Base-by-base conservation (phyloP, 495 filamentous ascomycete species). In the Mycothermus thermophilus region DNA sequence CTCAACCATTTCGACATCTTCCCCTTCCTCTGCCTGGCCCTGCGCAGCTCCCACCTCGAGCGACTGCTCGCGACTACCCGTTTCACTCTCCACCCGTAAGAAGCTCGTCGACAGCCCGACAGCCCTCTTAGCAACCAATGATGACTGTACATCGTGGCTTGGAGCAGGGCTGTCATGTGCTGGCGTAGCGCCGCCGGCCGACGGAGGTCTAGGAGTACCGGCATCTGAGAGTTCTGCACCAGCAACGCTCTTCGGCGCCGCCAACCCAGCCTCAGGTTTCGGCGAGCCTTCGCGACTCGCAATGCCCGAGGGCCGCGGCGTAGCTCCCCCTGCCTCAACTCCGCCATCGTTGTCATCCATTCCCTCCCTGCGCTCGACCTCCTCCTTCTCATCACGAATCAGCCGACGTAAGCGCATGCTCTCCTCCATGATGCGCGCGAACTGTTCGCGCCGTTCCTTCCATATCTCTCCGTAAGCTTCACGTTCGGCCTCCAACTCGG, bases 321-420 rank as follows among this genome's bases (percentile, higher is more conserved):
- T 69, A 30, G 55, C 47, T 35, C 57, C 46, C 12, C 41, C 46
- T 16, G 46, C 35, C 27, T 35, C 18, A 5, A 10, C 28, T 4
- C 28, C 29, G 15, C 29, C 38, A 0, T 30, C 38, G 0, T 70
- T 80, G 30, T 83, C 83, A 42, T 80, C 82, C 48, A 90, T 93
- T 19, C 88, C 88, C 52, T 94, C 72, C 17, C 68, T 60, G 6
- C 72, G 54, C 41, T 76, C 72, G 3, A 71, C 64, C 59, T 94
- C 90, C 54, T 96, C 90, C 57, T 95, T 95, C 64, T 95, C 86
- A 56, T 95, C 86, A 27, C 83, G 74, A 44, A 97, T 96, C 47
- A 93, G 60, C 21, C 78, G 71, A 31, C 86, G 67, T 45, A 96
- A 67, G 41, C 83, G 69, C 75, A 80, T 81, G 4, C 85, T 81